Evolutionary conservation across 2,329 filamentous ascomycete species (phyloP).

Genomic region (Pleurostoma richardsiae): DNA sequence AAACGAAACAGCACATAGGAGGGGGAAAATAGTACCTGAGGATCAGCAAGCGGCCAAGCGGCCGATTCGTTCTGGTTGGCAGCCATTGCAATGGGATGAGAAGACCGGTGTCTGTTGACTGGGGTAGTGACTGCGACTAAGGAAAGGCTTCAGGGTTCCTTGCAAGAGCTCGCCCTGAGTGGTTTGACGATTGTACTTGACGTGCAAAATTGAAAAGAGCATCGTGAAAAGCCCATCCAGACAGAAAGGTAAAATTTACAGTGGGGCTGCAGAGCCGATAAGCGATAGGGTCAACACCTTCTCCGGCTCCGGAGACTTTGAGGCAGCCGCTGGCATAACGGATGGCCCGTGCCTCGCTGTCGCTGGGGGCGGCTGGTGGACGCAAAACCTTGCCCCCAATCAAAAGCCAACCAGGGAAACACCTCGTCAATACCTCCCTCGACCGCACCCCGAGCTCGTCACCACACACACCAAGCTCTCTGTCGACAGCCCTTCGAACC

Average conservation of each 20-base stretch:
- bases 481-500: slow-evolving; percentile 6
- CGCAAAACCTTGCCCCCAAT: slow-evolving; percentile 36
- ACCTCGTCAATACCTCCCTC: slow-evolving; percentile 21
- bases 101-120: too few species aligned
- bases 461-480: slow-evolving; percentile 5
- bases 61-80: slow-evolving; percentile 24
- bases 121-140: too few species aligned
- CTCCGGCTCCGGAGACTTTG: not conserved
- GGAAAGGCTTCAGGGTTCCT: slow-evolving; percentile 45
- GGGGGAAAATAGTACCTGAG: slow-evolving; percentile 16
- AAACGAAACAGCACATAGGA: not conserved
- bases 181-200: not conserved
- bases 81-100: slow-evolving; percentile 3
- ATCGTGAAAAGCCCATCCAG: too few species aligned
- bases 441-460: slow-evolving; percentile 8
- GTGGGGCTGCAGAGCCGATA: slow-evolving; percentile 1
- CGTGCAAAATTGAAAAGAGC: too few species aligned
- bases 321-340: not conserved
- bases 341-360: slow-evolving; percentile 1
- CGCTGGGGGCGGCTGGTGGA: slow-evolving; percentile 12
- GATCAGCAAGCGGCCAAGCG: slow-evolving; percentile 69
- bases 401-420: slow-evolving; percentile 30
- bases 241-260: not conserved
- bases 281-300: slow-evolving; percentile 8
- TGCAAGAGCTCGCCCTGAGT: slow-evolving; percentile 55